Evolutionary conservation across 116 monocot species (phyloP).

Genomic region (Posidonia oceanica): DNA sequence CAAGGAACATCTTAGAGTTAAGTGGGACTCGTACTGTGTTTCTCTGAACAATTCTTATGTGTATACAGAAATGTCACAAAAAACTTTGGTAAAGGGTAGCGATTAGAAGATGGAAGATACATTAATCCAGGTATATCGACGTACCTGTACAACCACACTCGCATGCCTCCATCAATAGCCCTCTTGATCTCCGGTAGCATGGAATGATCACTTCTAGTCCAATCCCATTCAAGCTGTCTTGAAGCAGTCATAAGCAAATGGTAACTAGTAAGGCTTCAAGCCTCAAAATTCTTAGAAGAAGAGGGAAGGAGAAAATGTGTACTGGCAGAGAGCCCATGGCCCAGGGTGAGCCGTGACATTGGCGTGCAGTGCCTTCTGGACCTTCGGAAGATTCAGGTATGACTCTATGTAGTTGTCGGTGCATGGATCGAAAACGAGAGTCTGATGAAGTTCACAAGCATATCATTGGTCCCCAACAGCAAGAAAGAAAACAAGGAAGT

Average conservation of each 20-base stretch:
- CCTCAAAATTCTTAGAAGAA: background rate
- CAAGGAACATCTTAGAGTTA: background rate
- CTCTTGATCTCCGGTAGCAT: constrained; percentile 5
- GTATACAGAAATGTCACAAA: background rate
- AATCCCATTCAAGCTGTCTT: background rate
- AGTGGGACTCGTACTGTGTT: background rate
- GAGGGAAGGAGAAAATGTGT: background rate
- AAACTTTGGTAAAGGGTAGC: background rate
- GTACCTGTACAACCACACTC: constrained; percentile 9
- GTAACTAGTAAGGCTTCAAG: background rate
- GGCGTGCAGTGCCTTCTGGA: constrained; percentile 13
- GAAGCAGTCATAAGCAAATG: no score
- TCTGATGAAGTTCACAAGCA: background rate
- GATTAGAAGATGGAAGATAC: no score
- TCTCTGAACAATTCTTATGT: background rate
- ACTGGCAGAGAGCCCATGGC: constrained; percentile 4
- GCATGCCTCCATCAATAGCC: background rate
- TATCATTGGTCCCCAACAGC: background rate
- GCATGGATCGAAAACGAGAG: constrained; percentile 10
- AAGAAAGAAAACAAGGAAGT: no score
- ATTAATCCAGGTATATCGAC: background rate
- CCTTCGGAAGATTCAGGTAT: constrained; percentile 10
- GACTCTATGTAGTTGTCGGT: background rate
- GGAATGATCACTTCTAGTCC: background rate
- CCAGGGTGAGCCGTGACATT: background rate